phyloP scores from a whole-genome alignment of 192 early-diverging fungal species.

The Coemansia sp. region DNA sequence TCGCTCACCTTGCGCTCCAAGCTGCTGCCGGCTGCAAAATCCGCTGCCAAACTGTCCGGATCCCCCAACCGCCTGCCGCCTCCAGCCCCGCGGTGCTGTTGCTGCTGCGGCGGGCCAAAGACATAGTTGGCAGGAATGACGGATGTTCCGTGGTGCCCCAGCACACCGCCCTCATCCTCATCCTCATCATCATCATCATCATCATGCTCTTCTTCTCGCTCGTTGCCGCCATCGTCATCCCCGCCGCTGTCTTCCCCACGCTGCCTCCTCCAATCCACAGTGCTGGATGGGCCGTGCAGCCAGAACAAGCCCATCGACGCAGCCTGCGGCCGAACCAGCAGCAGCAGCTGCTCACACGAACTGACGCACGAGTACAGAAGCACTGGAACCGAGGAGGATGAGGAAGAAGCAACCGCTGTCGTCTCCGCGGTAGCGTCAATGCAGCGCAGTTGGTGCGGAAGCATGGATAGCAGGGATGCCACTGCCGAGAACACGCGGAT shows the following conservation, averaged over 20 bases:
- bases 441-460: neutral
- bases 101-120: constrained; percentile 1
- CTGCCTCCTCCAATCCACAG: too few relatives aligned
- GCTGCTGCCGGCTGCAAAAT: constrained; percentile 4
- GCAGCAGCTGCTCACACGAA: constrained; percentile 16
- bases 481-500: constrained; percentile 22
- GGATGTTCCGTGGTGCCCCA: neutral
- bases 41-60: too few relatives aligned
- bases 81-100: too few relatives aligned
- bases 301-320: constrained; percentile 28
- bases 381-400: neutral
- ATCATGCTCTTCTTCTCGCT: too few relatives aligned
- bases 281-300: neutral
- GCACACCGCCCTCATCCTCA: too few relatives aligned
- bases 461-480: constrained; percentile 16
- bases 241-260: too few relatives aligned
- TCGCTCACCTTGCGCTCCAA: constrained; percentile 24
- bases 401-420: too few relatives aligned
- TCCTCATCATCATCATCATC: neutral
- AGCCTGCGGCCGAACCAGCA: constrained; percentile 2
- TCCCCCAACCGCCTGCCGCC: too few relatives aligned
- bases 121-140: constrained; percentile 8
- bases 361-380: neutral
- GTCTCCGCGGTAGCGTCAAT: neutral
- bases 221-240: too few relatives aligned